Evolutionary conservation across 495 filamentous ascomycete species (phyloP), one percentile per base, ranked within the genome.

Genomic region (Penicillium egyptiacum): DNA sequence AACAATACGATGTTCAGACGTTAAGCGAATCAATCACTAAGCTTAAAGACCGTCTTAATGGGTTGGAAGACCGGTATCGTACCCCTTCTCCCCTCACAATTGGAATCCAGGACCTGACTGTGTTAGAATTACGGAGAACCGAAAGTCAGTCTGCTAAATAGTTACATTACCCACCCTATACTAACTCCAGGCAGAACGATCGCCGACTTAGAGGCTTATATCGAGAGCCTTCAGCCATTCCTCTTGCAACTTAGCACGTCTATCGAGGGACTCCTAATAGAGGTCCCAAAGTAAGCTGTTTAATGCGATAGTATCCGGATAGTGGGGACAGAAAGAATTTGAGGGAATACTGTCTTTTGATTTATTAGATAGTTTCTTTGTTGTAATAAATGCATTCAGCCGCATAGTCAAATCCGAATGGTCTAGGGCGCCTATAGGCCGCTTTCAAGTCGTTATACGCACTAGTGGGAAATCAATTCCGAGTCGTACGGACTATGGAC

Each of bases 11-110:
- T 10, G 20, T 44, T 44, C 19, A 44, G 20, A 25, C 14, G 20
- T 44, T 44, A 44, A 44, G 41, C 20, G 41, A 44, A 44, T 44
- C 41, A 25, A 44, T 44, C 41, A 44, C 20, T 44, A 9, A 44
- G 41, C 41, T 44, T 44, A 44, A 44, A 44, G 20, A 25, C 41
- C 20, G 20, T 44, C 2, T 44, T 4, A 44, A 44, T 44, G 20
- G 41, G 20, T 44, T 44, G 20, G 41, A 44, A 44, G 41, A 44
- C 20, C 41, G 41, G 41, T 44, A 44, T 44, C 9, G 41, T 44
- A 25, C 41, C 20, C 17, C 20, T 25, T 23, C 41, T 44, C 17
- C 19, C 5, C 41, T 22, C 41, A 44, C 4, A 22, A 22, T 33
- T 33, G 41, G 14, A 44, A 44, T 25, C 10, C 40, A 42, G 17